Conservation (phyloP, 2,329 filamentous ascomycete genomes). For the Chaetomium olivaceum region DNA sequence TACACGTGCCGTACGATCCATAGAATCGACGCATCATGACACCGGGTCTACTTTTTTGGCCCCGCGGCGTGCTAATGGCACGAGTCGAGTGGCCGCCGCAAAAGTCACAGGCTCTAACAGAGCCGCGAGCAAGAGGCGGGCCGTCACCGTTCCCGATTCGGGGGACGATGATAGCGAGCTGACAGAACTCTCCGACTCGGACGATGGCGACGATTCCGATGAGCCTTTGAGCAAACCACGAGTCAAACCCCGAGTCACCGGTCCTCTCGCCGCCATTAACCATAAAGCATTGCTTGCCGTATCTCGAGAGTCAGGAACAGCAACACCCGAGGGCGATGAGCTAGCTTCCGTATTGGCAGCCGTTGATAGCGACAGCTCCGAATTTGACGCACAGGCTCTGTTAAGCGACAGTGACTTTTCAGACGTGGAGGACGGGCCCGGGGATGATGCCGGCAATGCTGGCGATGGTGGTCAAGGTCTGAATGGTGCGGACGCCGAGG, state of each 20-base stretch:
- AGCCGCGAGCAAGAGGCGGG: conserved; percentile 13
- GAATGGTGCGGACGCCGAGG: conserved; percentile 39
- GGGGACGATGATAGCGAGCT: conserved; percentile 13
- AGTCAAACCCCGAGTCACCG: neutral
- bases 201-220: conserved; percentile 21
- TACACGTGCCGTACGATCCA: neutral
- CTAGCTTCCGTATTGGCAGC: neutral
- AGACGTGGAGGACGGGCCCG: conserved; percentile 14
- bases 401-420: conserved; percentile 14
- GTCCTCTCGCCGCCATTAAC: conserved; percentile 6
- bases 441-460: conserved; percentile 10
- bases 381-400: conserved; percentile 3
- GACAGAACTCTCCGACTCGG: conserved; percentile 7
- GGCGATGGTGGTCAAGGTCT: conserved; percentile 34
- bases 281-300: neutral
- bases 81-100: neutral
- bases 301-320: neutral
- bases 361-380: conserved; percentile 12
- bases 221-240: conserved; percentile 12
- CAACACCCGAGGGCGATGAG: conserved; percentile 15
- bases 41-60: neutral
- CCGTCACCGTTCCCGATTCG: conserved; percentile 20
- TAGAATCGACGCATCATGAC: neutral
- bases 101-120: neutral
- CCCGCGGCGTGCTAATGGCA: neutral